Conservation (phyloP, 352 stramenopile genomes). For the Pythium insidiosum region DNA sequence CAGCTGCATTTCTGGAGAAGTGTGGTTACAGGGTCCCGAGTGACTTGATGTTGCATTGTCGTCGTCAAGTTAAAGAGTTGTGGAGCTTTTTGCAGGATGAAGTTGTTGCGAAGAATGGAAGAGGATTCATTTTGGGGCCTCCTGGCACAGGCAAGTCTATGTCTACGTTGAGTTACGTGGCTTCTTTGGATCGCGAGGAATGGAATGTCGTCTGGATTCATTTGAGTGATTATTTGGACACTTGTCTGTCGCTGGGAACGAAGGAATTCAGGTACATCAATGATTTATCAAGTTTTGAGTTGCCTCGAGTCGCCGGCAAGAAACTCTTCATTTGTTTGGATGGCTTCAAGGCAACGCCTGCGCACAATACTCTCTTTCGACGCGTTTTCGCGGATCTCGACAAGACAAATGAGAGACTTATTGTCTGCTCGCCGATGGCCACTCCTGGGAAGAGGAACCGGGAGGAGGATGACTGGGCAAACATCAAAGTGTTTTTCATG, state of each 20-base stretch:
- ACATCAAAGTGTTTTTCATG: slow-evolving; percentile 3
- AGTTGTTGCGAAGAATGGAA: slow-evolving; percentile 5
- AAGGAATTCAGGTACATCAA: background rate
- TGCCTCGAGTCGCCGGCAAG: background rate
- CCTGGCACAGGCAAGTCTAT: no score
- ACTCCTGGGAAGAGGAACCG: background rate
- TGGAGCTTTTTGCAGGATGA: slow-evolving; percentile 1
- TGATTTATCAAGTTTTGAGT: slow-evolving; percentile 1
- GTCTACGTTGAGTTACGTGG: slow-evolving; percentile 6
- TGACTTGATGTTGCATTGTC: slow-evolving; percentile 1
- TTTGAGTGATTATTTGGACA: background rate
- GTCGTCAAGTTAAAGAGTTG: background rate
- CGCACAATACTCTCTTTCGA: background rate
- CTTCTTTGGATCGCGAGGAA: slow-evolving; percentile 13
- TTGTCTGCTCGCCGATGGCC: background rate
- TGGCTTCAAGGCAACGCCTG: background rate
- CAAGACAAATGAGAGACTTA: background rate
- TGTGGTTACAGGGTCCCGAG: background rate
- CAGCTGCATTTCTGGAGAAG: background rate
- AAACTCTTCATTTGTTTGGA: background rate
- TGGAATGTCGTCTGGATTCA: slow-evolving; percentile 19
- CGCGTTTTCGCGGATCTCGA: background rate
- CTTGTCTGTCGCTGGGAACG: background rate
- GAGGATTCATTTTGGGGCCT: slow-evolving; percentile 13
- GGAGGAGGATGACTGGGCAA: background rate